Evolutionary conservation across 495 filamentous ascomycete genomes (phyloP).

Genomic region (Podospora tetraspora): DNA sequence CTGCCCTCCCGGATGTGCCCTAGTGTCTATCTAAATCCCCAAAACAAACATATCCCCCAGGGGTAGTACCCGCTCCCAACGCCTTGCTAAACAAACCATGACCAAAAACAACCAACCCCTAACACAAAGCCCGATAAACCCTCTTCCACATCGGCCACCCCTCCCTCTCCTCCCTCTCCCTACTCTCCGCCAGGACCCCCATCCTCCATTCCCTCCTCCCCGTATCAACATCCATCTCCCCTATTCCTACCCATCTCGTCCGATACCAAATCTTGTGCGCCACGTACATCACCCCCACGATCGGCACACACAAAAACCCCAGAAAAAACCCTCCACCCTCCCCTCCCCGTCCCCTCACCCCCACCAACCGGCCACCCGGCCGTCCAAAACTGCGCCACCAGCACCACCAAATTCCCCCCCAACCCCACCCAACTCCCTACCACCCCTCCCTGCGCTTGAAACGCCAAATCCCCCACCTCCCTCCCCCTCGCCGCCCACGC

Average conservation of each 20-base stretch:
- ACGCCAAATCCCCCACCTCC: conserved; percentile 69
- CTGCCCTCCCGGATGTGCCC: too few species aligned
- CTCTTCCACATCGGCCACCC: conserved; percentile 85
- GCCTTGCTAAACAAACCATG: too few species aligned
- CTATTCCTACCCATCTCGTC: conserved; percentile 58
- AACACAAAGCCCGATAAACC: conserved; percentile 54
- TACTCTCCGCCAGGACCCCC: conserved; percentile 63
- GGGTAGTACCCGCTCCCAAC: too few species aligned
- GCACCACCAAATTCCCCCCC: conserved; percentile 69
- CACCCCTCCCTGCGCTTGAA: conserved; percentile 72
- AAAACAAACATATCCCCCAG: too few species aligned
- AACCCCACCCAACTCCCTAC: conserved; percentile 82
- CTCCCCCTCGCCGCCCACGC: conserved; percentile 71
- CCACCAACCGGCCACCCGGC: conserved; percentile 67
- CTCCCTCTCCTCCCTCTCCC: conserved; percentile 67
- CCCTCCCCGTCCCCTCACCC: neutral
- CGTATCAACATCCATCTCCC: conserved; percentile 80
- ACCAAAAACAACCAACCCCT: neutral
- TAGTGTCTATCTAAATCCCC: too few species aligned
- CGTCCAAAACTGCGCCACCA: conserved; percentile 91
- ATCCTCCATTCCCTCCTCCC: conserved; percentile 86
- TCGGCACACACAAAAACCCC: conserved; percentile 75
- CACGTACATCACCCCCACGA: conserved; percentile 71
- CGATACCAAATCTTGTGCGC: conserved; percentile 72
- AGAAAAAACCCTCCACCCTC: conserved; percentile 59